Percentiles rank a stretch among this genome's conserved stretches.
phyloP scores from a whole-genome alignment of 1,284 basidiomycete genomes.

The Sanguinoderma infundibulare region DNA sequence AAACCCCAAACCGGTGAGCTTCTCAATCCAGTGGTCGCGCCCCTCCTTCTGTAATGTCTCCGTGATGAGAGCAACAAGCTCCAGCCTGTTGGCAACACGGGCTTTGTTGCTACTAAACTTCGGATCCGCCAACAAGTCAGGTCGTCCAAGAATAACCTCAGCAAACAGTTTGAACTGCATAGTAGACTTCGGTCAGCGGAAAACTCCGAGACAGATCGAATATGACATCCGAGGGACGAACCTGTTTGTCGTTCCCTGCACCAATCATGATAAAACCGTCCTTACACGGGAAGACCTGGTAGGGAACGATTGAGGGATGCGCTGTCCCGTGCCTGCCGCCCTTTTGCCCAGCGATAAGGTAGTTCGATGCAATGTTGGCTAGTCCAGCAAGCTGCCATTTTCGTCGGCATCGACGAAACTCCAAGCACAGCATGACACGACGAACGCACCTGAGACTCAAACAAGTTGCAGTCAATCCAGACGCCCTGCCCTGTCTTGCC shows the following conservation, averaged over 20 bases:
- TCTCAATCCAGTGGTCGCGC: constrained; percentile 75
- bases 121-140: constrained; percentile 59
- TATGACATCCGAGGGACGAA: constrained; percentile 34
- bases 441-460: constrained; percentile 76
- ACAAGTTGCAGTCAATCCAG: constrained; percentile 90
- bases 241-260: constrained; percentile 91
- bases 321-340: constrained; percentile 90
- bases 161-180: constrained; percentile 71
- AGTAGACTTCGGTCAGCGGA: background rate
- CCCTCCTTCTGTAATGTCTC: constrained; percentile 59
- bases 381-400: constrained; percentile 81
- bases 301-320: constrained; percentile 91
- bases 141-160: constrained; percentile 60
- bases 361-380: constrained; percentile 94
- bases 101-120: constrained; percentile 76
- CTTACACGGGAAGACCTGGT: constrained; percentile 89
- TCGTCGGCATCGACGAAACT: background rate
- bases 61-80: constrained; percentile 77
- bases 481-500: constrained; percentile 87
- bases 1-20: constrained; percentile 78
- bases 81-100: constrained; percentile 79
- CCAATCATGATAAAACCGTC: constrained; percentile 95
- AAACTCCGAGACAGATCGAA: background rate
- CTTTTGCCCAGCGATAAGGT: constrained; percentile 87
- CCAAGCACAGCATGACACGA: constrained; percentile 4